Conservation (phyloP, 805 yeast genomes). For the Kluyveromyces aestuarii region DNA sequence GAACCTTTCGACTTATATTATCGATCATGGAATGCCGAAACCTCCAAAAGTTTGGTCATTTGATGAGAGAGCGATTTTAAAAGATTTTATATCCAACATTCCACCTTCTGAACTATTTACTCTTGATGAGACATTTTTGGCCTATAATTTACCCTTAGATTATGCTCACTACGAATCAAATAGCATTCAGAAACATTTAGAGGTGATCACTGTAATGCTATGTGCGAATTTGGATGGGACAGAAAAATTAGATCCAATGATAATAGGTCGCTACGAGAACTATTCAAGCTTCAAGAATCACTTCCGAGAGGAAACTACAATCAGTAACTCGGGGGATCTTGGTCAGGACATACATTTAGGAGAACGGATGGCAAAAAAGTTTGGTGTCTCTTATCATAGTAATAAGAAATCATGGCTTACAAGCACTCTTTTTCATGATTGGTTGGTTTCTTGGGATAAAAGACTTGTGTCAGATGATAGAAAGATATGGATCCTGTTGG, state of each 20-base stretch:
- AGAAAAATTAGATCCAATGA: conserved; percentile 51
- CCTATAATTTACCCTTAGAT: conserved; percentile 52
- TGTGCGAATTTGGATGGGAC: conserved; percentile 56
- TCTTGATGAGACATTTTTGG: conserved; percentile 50
- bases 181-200: conserved; percentile 25
- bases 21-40: conserved; percentile 35
- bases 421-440: conserved; percentile 52
- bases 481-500: conserved; percentile 46
- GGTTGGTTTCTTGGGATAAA: conserved; percentile 52
- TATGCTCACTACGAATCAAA: conserved; percentile 39
- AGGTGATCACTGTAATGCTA: conserved; percentile 48
- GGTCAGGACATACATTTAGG: conserved; percentile 16
- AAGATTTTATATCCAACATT: conserved; percentile 36
- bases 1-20: conserved; percentile 41
- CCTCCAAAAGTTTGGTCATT: conserved; percentile 51
- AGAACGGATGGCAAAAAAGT: conserved; percentile 40
- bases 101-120: conserved; percentile 47
- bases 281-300: conserved; percentile 33
- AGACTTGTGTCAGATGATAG: conserved; percentile 39
- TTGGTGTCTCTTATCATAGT: conserved; percentile 47
- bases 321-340: background rate
- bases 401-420: conserved; percentile 58
- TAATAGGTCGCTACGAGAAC: conserved; percentile 50
- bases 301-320: conserved; percentile 16
- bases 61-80: conserved; percentile 46